Base-by-base conservation (phyloP, 2,329 filamentous ascomycete genomes). In the Aspergillus sp. region DNA sequence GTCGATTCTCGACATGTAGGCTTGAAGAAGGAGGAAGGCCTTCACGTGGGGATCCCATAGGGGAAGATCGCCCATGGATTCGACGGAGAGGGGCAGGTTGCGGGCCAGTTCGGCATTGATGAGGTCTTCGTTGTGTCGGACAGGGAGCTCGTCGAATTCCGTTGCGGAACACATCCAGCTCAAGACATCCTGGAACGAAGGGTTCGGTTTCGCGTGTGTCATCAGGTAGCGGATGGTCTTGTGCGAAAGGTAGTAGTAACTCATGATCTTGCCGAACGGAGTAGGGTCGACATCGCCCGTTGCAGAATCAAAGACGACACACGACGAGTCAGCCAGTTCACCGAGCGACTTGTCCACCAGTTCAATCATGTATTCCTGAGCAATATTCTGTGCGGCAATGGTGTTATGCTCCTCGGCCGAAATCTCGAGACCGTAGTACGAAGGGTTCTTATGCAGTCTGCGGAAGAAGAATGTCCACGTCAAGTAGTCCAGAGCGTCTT, bases 401-500 rank as follows among this genome's bases (percentile, higher is more conserved):
- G 89, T 93, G 73, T 92, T 96, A 77, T 97, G 92, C 68, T 97
- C 92, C 68, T 97, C 93, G 0, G 91, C 89, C 0, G 91, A 91
- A 49, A 99, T 95, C 72, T 97, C 90, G 0, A 99, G 87, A 0
- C 96, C 96, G 68, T 99, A 99, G 78, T 96, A 99, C 0, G 93
- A 96, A 1, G 95, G 95, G 69, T 99, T 99, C 82, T 99, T 99
- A 81, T 99, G 95, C 45, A 99, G 80, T 11, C 95, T 85, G 2
- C 96, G 87, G 84, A 99, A 99, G 85, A 99, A 99, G 81, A 99
- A 99, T 0, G 96, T 99, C 95, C 96, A 99, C 0, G 95, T 99
- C 55, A 99, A 80, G 72, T 99, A 99, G 76, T 99, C 96, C 4
- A 99, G 84, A 0, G 95, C 95, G 77, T 99, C 95, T 77, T 99